phyloP scores from a whole-genome alignment of 768 basidiomycete genomes.

The Hortiboletus flavorubellus region DNA sequence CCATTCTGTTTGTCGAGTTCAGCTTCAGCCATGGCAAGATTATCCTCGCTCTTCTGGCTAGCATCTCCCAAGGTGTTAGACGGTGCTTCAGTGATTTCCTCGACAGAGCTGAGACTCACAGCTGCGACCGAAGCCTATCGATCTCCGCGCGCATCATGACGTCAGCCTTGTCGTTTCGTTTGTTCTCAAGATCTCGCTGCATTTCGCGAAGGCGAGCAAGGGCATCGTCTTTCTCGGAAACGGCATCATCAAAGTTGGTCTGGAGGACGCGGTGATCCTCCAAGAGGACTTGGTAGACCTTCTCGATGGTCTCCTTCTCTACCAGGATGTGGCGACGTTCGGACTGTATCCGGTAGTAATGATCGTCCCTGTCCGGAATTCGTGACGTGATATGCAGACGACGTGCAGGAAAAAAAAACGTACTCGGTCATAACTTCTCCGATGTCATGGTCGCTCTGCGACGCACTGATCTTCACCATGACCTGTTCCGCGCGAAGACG shows the following conservation, averaged over 20 bases:
- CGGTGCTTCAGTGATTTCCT: not conserved
- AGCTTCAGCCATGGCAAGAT: conserved; percentile 74
- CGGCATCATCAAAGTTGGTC: conserved; percentile 69
- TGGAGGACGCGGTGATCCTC: conserved; percentile 77
- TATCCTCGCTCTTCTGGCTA: conserved; percentile 94
- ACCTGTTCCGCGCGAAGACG: conserved; percentile 41
- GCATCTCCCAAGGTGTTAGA: conserved; percentile 32
- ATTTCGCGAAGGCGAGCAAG: conserved; percentile 57
- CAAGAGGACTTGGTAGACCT: conserved; percentile 69
- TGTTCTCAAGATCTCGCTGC: conserved; percentile 55
- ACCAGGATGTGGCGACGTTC: conserved; percentile 72
- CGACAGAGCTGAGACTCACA: conserved; percentile 55
- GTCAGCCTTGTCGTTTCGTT: conserved; percentile 69
- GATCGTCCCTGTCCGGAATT: conserved; percentile 63
- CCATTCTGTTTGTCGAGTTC: conserved; percentile 79
- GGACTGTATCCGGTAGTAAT: conserved; percentile 82
- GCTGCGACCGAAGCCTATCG: conserved; percentile 72
- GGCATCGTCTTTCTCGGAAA: conserved; percentile 78
- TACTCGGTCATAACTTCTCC: conserved; percentile 77
- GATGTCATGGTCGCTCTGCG: conserved; percentile 44
- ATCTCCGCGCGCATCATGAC: conserved; percentile 77
- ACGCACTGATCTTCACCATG: conserved; percentile 67
- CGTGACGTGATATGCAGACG: conserved; percentile 9
- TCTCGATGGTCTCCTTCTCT: conserved; percentile 86
- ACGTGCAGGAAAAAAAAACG: conserved; percentile 28